A percentile compares a stretch with the other conserved stretches of the same genome.
Evolutionary conservation across 1,284 basidiomycete genomes (phyloP).

Genomic region (Pascua guehoae): DNA sequence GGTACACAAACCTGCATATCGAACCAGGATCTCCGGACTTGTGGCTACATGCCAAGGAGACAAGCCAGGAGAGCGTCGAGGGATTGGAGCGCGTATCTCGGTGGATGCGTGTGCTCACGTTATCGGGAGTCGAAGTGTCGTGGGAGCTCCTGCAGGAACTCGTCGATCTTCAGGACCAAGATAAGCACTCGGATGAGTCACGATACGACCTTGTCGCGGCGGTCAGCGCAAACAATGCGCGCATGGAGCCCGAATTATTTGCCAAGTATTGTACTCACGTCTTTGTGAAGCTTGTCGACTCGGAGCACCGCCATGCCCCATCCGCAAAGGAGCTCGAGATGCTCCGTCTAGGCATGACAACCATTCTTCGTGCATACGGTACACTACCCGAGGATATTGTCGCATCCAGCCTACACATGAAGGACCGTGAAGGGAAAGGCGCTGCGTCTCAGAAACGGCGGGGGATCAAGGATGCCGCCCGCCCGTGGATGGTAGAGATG

Average conservation of each 20-base stretch:
- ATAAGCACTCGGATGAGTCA: conserved; percentile 13
- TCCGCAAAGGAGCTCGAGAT: conserved; percentile 6
- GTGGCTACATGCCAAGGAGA: conserved; percentile 56
- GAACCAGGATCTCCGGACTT: conserved; percentile 52
- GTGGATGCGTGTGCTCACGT: conserved; percentile 64
- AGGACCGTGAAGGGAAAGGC: too few species aligned
- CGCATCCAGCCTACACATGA: not conserved
- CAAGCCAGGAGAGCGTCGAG: conserved; percentile 52
- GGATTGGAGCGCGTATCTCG: conserved; percentile 57
- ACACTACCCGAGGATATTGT: conserved; percentile 19
- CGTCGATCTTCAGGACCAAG: conserved; percentile 17
- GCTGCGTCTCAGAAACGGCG: too few species aligned
- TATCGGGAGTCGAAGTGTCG: conserved; percentile 66
- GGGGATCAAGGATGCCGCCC: not conserved
- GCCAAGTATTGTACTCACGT: conserved; percentile 26
- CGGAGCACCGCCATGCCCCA: not conserved
- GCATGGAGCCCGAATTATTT: conserved; percentile 21
- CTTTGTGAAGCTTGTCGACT: conserved; percentile 8
- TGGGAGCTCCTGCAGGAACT: conserved; percentile 25
- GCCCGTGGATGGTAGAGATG: conserved; percentile 1
- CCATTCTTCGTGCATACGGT: conserved; percentile 30
- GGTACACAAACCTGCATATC: conserved; percentile 26
- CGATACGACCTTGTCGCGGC: conserved; percentile 32
- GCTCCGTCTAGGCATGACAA: conserved; percentile 6
- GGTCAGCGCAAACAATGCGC: conserved; percentile 26